A percentile compares a stretch with the other conserved stretches of the same genome.
These are phyloP conservation scores for Wickerhamomyces rabaulensis DNA, from an alignment of 805 yeast species.

Conservation along the genomic window DNA sequence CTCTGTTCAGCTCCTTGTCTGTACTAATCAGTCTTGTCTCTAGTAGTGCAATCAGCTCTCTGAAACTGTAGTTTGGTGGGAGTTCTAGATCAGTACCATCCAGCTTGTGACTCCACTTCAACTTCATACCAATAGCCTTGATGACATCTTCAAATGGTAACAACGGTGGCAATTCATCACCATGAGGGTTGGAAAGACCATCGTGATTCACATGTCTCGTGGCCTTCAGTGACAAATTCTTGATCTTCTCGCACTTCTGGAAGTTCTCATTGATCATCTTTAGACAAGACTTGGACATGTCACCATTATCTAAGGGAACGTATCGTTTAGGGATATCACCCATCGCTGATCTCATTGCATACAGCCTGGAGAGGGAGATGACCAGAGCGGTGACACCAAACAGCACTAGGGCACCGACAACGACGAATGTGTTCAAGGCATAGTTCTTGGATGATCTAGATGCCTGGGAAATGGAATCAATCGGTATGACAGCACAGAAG, in stretches of 20 bases:
- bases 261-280: conserved; percentile 35
- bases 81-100: conserved; percentile 28
- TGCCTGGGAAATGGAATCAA: conserved; percentile 68
- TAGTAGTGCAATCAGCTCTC: conserved; percentile 37
- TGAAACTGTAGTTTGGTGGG: conserved; percentile 36
- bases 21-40: conserved; percentile 20
- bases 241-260: conserved; percentile 37
- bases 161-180: conserved; percentile 33
- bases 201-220: conserved; percentile 41
- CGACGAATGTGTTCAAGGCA: conserved; percentile 77
- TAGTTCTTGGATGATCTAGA: conserved; percentile 51
- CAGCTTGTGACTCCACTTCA: conserved; percentile 43
- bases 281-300: conserved; percentile 45
- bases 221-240: conserved; percentile 35
- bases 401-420: conserved; percentile 63
- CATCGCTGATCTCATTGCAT: conserved; percentile 50
- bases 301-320: conserved; percentile 60
- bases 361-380: conserved; percentile 54
- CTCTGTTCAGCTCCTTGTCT: conserved; percentile 13
- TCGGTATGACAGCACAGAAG: conserved; percentile 66
- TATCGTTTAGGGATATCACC: conserved; percentile 77
- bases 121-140: conserved; percentile 53
- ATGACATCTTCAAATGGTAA: conserved; percentile 48
- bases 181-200: conserved; percentile 43
- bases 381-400: conserved; percentile 46